Conservation (phyloP, 176 grass and related monocot species). For the Aegilops speltoides region DNA sequence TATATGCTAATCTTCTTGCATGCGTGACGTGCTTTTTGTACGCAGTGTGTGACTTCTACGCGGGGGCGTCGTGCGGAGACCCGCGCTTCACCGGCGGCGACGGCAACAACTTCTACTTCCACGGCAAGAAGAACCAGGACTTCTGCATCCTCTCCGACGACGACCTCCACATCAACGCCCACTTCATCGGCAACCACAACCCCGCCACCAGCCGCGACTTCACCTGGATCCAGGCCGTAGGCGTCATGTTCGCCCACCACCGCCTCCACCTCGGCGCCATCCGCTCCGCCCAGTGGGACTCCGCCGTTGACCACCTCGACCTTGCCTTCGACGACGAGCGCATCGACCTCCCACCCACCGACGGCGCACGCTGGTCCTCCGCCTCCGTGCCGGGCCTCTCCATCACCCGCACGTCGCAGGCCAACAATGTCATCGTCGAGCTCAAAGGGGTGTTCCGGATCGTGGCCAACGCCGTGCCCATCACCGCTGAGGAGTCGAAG, state of each 20-base stretch:
- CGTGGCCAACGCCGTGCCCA: slow-evolving; percentile 36
- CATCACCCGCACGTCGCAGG: slow-evolving; percentile 1
- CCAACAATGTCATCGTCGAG: slow-evolving; percentile 37
- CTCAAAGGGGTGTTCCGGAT: slow-evolving; percentile 36
- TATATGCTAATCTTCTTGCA: not conserved
- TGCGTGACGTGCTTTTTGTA: not conserved
- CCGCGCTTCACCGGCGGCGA: slow-evolving; percentile 65
- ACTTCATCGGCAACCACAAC: slow-evolving; percentile 68
- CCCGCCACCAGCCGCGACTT: slow-evolving; percentile 40
- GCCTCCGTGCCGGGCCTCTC: not conserved
- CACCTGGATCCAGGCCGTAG: slow-evolving; percentile 70
- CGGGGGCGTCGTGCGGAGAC: slow-evolving; percentile 50
- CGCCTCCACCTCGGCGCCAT: slow-evolving; percentile 38
- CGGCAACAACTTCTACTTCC: slow-evolving; percentile 75
- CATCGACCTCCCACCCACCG: not conserved
- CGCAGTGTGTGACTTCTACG: slow-evolving; percentile 50
- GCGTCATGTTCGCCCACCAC: slow-evolving; percentile 48
- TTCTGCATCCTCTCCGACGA: slow-evolving; percentile 59
- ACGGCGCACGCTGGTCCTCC: slow-evolving; percentile 26
- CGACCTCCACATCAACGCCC: slow-evolving; percentile 43
- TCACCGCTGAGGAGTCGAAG: slow-evolving; percentile 28
- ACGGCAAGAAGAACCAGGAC: slow-evolving; percentile 53
- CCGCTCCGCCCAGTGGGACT: slow-evolving; percentile 15
- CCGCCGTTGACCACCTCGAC: slow-evolving; percentile 37
- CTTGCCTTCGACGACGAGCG: slow-evolving; percentile 48